phyloP scores from a whole-genome alignment of 768 basidiomycete species.

The Dendrothele bispora region DNA sequence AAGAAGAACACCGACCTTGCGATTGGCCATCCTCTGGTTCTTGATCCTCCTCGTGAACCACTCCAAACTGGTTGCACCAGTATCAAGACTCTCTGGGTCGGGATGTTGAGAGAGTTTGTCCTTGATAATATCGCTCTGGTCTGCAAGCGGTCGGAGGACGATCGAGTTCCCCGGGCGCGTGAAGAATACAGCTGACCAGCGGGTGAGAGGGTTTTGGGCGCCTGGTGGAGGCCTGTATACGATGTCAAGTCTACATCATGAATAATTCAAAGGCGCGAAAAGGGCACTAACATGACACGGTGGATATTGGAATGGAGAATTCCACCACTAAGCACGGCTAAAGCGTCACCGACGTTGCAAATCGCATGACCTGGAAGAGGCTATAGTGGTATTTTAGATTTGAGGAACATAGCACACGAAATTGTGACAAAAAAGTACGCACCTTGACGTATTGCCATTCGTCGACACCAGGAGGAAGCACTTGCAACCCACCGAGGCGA shows the following conservation, averaged over 20 bases:
- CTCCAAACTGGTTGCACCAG: slow-evolving; percentile 18
- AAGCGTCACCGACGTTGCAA: slow-evolving; percentile 51
- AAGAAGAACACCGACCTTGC: slow-evolving; percentile 13
- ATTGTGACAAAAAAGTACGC: too few species aligned
- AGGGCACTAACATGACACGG: slow-evolving; percentile 40
- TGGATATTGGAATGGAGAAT: slow-evolving; percentile 53
- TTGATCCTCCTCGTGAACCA: slow-evolving; percentile 22
- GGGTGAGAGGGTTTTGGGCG: slow-evolving; percentile 42
- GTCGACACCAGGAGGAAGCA: slow-evolving; percentile 36
- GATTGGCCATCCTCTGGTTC: slow-evolving; percentile 20
- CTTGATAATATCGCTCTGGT: slow-evolving; percentile 45
- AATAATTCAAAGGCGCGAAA: too few species aligned
- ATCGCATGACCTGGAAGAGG: slow-evolving; percentile 45
- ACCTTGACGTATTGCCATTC: slow-evolving; percentile 45
- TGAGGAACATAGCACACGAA: slow-evolving; percentile 30
- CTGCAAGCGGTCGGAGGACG: slow-evolving; percentile 42
- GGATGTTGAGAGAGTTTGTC: slow-evolving; percentile 33
- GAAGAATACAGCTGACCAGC: slow-evolving; percentile 66
- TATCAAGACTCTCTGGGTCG: slow-evolving; percentile 14
- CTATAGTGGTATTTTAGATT: slow-evolving; percentile 26
- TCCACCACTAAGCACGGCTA: slow-evolving; percentile 49
- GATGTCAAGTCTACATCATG: too few species aligned
- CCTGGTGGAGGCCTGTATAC: too few species aligned
- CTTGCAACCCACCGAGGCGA: slow-evolving; percentile 43
- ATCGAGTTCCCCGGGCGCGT: slow-evolving; percentile 51